A percentile compares a stretch with the other conserved stretches of the same genome.
These are phyloP conservation scores for Lophiotrema nucula DNA, from an alignment of 495 filamentous ascomycete genomes.

Conservation along the genomic window DNA sequence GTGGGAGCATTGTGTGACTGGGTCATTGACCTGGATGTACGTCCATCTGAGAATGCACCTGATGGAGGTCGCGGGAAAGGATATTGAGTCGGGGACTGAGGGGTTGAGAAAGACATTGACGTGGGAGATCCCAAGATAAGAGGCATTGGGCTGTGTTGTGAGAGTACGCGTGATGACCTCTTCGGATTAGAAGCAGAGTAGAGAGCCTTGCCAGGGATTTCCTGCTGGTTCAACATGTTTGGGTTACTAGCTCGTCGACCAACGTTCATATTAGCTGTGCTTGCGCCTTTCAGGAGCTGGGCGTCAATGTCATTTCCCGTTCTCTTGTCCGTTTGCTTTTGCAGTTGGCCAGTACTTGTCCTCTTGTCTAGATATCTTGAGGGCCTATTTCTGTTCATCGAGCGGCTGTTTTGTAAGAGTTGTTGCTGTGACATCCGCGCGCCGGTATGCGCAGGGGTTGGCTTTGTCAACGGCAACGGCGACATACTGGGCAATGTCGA, in stretches of 20 bases:
- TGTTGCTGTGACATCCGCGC: neutral
- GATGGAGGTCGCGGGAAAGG: neutral
- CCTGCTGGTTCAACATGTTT: neutral
- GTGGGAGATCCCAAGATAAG: neutral
- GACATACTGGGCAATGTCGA: slow-evolving; percentile 1
- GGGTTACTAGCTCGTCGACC: neutral
- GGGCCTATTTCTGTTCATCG: neutral
- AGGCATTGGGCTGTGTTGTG: neutral
- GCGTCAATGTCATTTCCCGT: neutral
- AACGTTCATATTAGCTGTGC: neutral
- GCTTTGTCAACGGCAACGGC: slow-evolving; percentile 1
- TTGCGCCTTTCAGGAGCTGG: slow-evolving; percentile 4
- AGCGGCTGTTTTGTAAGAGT: slow-evolving; percentile 11
- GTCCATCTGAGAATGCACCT: neutral
- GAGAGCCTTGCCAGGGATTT: neutral
- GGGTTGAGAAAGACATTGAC: neutral
- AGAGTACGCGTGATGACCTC: neutral
- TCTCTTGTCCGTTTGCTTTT: neutral
- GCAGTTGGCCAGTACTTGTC: neutral
- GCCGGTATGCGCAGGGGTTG: neutral
- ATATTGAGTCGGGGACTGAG: neutral
- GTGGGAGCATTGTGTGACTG: too few species aligned
- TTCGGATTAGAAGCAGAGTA: neutral
- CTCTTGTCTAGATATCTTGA: neutral
- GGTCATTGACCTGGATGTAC: too few species aligned